Evolutionary conservation across 2,329 filamentous ascomycete species (phyloP), one percentile per base, ranked within the genome.

Genomic region (Metarhizium guizhouense): DNA sequence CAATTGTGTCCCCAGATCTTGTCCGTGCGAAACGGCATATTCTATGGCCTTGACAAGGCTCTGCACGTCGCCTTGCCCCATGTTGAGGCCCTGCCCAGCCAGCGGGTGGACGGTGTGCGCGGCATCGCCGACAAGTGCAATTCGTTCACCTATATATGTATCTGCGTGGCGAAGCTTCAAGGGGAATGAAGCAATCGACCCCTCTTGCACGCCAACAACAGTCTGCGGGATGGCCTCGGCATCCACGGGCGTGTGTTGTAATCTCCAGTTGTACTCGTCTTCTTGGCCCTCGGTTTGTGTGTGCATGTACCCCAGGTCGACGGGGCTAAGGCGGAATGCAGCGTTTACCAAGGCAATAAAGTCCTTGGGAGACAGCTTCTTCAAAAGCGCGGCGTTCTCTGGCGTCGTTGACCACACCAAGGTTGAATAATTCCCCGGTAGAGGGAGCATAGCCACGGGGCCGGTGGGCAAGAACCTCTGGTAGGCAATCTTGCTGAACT

Each of bases 401-500:
- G 91, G 87, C 0, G 89, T 94, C 1, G 92, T 97, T 6, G 91
- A 95, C 94, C 94, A 99, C 18, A 99, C 94, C 4, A 99, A 77
- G 0, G 90, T 92, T 4, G 92, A 86, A 67, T 83, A 81, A 60
- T 88, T 87, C 20, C 88, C 88, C 0, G 94, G 94, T 8, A 99
- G 76, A 1, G 94, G 94, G 1, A 99, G 82, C 74, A 97, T 85
- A 18, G 94, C 94, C 53, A 97, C 84, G 0, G 94, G 94, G 0
- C 94, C 94, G 0, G 89, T 90, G 4, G 94, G 94, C 14, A 99
- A 77, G 74, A 99, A 99, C 54, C 94, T 85, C 73, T 99, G 94
- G 70, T 96, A 99, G 30, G 94, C 94, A 51, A 86, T 90, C 68
- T 88, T 90, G 64, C 67, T 74, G 51, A 75, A 73, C 16, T 77